Base-by-base conservation (phyloP, 805 yeast genomes). In the Saccharomycopsis sp. region DNA sequence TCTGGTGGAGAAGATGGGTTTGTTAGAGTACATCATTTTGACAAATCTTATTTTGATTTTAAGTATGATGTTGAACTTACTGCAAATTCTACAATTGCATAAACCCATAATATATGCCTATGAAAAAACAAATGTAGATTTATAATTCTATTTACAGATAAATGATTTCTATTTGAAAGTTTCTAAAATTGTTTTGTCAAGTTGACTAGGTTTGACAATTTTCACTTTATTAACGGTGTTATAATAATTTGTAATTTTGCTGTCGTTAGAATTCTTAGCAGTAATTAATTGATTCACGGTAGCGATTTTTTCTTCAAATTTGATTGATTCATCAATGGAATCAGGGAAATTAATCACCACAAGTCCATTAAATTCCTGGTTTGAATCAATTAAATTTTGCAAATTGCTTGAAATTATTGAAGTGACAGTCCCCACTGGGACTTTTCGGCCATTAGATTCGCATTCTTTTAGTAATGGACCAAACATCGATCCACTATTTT, bases 1-100 rank as follows among this genome's bases (percentile, higher is more conserved):
- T 82, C 95, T 48, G 99, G 98, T 41, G 95, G 96, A 61, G 98
- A 93, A 73, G 99, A 93, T 71, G 99, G 99, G 65, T 86, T 78
- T 59, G 84, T 93, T 51, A 86, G 98, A 70, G 75, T 93, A 52
- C 97, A 93, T 66, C 81, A 81, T 56, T 93, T 88, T 67, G 97
- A 89, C 61, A 86, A 87, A 68, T 74, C 86, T 16, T 93, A 90
- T 70, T 89, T 75, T 64, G 97, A 93, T 54, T 93, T 93, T 68
- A 80, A 81, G 61, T 89, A 85, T 60, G 97, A 89, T 61, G 90
- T 85, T 55, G 95, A 87, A 65, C 80, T 82, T 65, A 81, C 89
- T 43, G 86, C 85, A 53, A 67, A 68, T 46, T 75, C 73, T 43
- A 53, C 56, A 37, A 52, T 41, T 36, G 38, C 41, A 33, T 16